These are phyloP conservation scores for Volvox reticuliferus DNA, from an alignment of 139 green algal species.

Conservation along the genomic window DNA sequence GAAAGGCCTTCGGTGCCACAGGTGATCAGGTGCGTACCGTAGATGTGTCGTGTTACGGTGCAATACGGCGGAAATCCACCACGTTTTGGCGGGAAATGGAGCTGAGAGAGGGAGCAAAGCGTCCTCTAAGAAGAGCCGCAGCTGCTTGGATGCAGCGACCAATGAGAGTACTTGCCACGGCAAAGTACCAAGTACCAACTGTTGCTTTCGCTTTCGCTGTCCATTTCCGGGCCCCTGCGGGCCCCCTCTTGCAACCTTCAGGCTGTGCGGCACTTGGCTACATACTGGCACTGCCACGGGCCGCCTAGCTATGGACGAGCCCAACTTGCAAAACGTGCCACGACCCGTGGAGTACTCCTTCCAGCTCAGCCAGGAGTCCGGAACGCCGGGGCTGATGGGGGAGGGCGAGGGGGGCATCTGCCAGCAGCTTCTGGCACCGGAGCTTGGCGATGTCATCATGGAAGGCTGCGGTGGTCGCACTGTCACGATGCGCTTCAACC, in stretches of 20 bases:
- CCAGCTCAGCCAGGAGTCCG: slow-evolving; percentile 37
- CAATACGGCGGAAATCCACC: background rate
- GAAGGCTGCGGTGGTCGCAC: background rate
- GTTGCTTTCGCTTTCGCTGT: no score
- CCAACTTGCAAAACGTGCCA: slow-evolving; percentile 80
- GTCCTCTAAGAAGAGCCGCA: no score
- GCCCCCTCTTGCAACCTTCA: background rate
- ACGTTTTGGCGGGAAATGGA: no score
- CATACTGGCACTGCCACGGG: slow-evolving; percentile 86
- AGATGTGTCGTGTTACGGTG: background rate
- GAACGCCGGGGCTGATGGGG: background rate
- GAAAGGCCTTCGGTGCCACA: background rate
- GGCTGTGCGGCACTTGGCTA: slow-evolving; percentile 74
- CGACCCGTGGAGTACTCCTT: slow-evolving; percentile 61
- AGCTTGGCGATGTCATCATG: background rate
- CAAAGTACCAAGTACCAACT: no score
- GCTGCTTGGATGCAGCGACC: no score
- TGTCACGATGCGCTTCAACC: slow-evolving; percentile 55
- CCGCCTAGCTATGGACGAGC: slow-evolving; percentile 86
- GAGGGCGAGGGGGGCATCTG: background rate
- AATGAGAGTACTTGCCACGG: no score
- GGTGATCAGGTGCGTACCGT: background rate
- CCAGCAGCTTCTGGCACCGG: background rate
- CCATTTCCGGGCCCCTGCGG: background rate
- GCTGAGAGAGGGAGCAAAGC: no score